Evolutionary conservation across 1,284 basidiomycete species (phyloP).

Genomic region (Schizophyllum amplum): DNA sequence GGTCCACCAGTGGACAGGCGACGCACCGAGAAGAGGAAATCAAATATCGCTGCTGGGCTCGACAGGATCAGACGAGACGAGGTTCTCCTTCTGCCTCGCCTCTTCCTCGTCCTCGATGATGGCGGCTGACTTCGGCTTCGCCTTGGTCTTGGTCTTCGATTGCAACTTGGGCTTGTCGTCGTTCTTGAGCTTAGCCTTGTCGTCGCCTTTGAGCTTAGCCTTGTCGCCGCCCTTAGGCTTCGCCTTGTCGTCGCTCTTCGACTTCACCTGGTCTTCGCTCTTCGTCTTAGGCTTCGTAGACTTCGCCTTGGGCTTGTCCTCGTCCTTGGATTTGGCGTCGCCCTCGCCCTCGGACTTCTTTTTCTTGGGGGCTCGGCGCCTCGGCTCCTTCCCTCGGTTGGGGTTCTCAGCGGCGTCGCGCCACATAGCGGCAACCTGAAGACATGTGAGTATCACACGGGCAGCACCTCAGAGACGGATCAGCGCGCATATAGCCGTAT

Average conservation of each 20-base stretch:
- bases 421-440: constrained; percentile 46
- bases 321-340: constrained; percentile 17
- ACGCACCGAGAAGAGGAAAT: no score
- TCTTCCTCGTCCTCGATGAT: neutral
- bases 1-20: no score
- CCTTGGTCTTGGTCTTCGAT: neutral
- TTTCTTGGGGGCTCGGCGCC: constrained; percentile 30
- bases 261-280: neutral
- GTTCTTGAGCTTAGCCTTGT: neutral
- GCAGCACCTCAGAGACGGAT: no score
- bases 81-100: no score
- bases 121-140: neutral
- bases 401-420: constrained; percentile 50
- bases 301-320: constrained; percentile 3
- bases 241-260: neutral
- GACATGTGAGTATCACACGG: neutral
- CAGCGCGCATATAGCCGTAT: neutral
- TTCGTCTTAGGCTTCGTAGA: constrained; percentile 10
- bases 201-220: no score
- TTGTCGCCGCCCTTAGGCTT: no score
- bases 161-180: neutral
- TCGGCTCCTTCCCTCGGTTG: constrained; percentile 42
- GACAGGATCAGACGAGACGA: neutral
- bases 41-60: neutral
- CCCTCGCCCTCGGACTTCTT: constrained; percentile 15